Conservation (phyloP, 2,329 filamentous ascomycete species). For the Alternaria sp. region DNA sequence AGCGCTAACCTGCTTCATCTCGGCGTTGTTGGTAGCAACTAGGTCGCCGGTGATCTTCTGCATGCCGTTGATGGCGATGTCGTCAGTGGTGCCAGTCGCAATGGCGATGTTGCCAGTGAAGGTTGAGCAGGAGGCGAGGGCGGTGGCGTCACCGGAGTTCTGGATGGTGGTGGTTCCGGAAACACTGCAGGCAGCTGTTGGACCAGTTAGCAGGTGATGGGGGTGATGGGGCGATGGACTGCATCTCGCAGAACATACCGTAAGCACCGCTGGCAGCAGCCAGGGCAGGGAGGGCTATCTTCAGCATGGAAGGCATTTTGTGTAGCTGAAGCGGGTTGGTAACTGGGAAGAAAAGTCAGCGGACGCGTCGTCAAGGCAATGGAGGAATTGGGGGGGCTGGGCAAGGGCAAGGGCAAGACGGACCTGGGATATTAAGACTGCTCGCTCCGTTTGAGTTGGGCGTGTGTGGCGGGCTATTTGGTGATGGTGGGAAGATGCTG, state of each 20-base stretch:
- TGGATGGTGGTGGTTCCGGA: slow-evolving; percentile 66
- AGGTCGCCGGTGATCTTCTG: slow-evolving; percentile 67
- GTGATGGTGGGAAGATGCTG: slow-evolving; percentile 45
- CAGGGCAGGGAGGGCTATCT: slow-evolving; percentile 65
- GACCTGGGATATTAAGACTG: slow-evolving; percentile 51
- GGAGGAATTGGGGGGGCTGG: slow-evolving; percentile 23
- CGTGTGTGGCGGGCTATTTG: slow-evolving; percentile 32
- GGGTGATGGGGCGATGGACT: neutral
- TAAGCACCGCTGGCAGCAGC: slow-evolving; percentile 62
- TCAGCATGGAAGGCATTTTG: slow-evolving; percentile 62
- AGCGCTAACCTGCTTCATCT: slow-evolving; percentile 70
- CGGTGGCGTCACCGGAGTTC: slow-evolving; percentile 66
- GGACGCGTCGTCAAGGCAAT: slow-evolving; percentile 27
- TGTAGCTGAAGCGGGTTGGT: slow-evolving; percentile 27
- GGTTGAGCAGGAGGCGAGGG: slow-evolving; percentile 70
- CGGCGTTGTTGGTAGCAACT: slow-evolving; percentile 62
- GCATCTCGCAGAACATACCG: slow-evolving; percentile 52
- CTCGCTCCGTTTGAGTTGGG: slow-evolving; percentile 31
- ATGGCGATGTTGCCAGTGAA: slow-evolving; percentile 75
- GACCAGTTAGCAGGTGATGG: slow-evolving; percentile 27
- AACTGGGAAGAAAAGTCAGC: slow-evolving; percentile 42
- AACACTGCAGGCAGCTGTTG: slow-evolving; percentile 51
- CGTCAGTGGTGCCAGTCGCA: slow-evolving; percentile 62
- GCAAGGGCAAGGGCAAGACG: slow-evolving; percentile 30
- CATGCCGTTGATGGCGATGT: slow-evolving; percentile 69